Percentiles rank a stretch among this genome's conserved stretches.
Evolutionary conservation across 192 early-diverging fungal genomes (phyloP).

Genomic region (Coemansia sp.): DNA sequence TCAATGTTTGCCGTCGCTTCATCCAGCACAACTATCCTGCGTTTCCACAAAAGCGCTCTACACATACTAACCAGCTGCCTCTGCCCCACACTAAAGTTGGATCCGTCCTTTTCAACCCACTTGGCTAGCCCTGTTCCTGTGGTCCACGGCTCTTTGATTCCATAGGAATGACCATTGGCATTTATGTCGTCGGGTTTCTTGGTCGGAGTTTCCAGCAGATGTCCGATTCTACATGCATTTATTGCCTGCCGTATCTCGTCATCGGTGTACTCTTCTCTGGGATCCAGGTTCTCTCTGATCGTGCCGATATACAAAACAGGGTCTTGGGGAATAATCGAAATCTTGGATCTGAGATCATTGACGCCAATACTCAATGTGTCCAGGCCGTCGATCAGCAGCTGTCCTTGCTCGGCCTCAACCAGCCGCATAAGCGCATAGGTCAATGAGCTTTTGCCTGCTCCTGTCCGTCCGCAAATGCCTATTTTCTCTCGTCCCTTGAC

Average conservation of each 20-base stretch:
- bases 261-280: neutral
- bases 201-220: neutral
- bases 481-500: neutral
- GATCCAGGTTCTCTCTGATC: conserved; percentile 63
- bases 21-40: neutral
- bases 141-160: neutral
- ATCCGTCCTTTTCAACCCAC: neutral
- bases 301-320: conserved; percentile 62
- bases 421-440: neutral
- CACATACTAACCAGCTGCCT: conserved; percentile 3
- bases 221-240: neutral
- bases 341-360: conserved; percentile 46
- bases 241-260: neutral
- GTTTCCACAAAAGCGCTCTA: neutral
- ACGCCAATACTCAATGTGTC: conserved; percentile 57
- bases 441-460: neutral
- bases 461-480: neutral
- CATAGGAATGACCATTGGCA: neutral
- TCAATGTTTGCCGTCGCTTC: conserved; percentile 1
- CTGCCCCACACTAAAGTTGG: conserved; percentile 1
- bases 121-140: neutral
- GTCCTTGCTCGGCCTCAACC: conserved; percentile 42
- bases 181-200: neutral
- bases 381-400: conserved; percentile 55
- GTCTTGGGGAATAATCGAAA: conserved; percentile 64